phyloP scores from a whole-genome alignment of 176 grass and related monocot genomes.

The Musa itinerans region DNA sequence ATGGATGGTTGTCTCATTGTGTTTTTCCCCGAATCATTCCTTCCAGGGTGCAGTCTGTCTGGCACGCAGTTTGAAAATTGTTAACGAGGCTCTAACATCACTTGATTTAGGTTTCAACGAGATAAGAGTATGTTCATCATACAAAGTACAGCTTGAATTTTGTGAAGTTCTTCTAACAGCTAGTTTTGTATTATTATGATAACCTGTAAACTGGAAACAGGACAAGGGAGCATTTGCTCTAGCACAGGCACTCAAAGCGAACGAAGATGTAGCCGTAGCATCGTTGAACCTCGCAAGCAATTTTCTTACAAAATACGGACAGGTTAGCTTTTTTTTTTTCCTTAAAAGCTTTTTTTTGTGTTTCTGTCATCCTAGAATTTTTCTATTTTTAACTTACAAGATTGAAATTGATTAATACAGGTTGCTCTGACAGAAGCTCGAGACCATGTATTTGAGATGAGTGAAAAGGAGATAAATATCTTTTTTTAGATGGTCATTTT shows the following conservation, averaged over 20 bases:
- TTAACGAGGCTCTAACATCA: constrained; percentile 80
- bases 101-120: constrained; percentile 98
- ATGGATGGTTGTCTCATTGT: constrained; percentile 18
- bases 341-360: background rate
- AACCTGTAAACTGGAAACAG: constrained; percentile 25
- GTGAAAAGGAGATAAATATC: constrained; percentile 78
- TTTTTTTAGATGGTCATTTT: constrained; percentile 42
- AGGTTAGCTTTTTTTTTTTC: constrained; percentile 36
- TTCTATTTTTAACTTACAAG: constrained; percentile 10
- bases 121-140: constrained; percentile 57
- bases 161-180: constrained; percentile 13
- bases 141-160: background rate
- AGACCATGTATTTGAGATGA: constrained; percentile 91
- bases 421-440: constrained; percentile 77
- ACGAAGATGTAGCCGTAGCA: constrained; percentile 75
- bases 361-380: constrained; percentile 11
- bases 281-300: constrained; percentile 78
- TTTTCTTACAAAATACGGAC: constrained; percentile 89
- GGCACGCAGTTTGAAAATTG: constrained; percentile 86
- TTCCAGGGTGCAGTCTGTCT: constrained; percentile 82
- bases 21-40: constrained; percentile 16
- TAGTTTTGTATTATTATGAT: background rate
- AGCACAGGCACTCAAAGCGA: constrained; percentile 85
- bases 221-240: constrained; percentile 89
- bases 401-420: constrained; percentile 39